Evolutionary conservation across 108 stramenopile species (phyloP).

Genomic region (Fragilariopsis cylindrus): DNA sequence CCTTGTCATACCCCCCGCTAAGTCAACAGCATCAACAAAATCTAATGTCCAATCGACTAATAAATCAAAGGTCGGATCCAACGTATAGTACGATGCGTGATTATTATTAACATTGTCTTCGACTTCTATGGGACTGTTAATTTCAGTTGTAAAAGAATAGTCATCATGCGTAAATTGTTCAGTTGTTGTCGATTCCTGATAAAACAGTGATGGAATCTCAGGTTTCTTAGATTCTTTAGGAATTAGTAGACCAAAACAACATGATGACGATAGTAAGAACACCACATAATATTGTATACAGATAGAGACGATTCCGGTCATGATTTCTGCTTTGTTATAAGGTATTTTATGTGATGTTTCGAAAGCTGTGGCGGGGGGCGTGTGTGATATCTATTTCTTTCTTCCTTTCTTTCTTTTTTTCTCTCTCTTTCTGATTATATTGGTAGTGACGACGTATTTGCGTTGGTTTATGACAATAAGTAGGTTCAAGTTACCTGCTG

Average conservation of each 20-base stretch:
- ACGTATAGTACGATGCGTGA: constrained; percentile 17
- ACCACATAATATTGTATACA: too few relatives aligned
- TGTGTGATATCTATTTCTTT: too few relatives aligned
- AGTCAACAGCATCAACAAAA: constrained; percentile 27
- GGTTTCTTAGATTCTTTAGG: background rate
- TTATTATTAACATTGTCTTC: background rate
- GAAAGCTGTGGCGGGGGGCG: too few relatives aligned
- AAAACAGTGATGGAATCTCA: background rate
- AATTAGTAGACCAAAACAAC: background rate
- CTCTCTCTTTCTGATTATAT: too few relatives aligned
- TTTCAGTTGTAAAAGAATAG: background rate
- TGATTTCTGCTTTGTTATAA: too few relatives aligned
- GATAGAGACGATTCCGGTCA: too few relatives aligned
- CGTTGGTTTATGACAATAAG: too few relatives aligned
- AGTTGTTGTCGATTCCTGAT: background rate
- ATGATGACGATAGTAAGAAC: too few relatives aligned
- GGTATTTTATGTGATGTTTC: too few relatives aligned
- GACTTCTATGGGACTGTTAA: background rate
- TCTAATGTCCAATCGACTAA: constrained; percentile 28
- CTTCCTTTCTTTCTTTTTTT: too few relatives aligned
- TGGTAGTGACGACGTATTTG: too few relatives aligned
- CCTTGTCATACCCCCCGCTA: constrained; percentile 37
- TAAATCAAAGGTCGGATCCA: constrained; percentile 17
- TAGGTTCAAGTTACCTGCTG: too few relatives aligned
- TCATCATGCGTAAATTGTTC: background rate